Percentiles rank a stretch among this genome's conserved stretches.
Conservation (phyloP, 768 basidiomycete genomes). For the Podaxis carcinomalis region DNA sequence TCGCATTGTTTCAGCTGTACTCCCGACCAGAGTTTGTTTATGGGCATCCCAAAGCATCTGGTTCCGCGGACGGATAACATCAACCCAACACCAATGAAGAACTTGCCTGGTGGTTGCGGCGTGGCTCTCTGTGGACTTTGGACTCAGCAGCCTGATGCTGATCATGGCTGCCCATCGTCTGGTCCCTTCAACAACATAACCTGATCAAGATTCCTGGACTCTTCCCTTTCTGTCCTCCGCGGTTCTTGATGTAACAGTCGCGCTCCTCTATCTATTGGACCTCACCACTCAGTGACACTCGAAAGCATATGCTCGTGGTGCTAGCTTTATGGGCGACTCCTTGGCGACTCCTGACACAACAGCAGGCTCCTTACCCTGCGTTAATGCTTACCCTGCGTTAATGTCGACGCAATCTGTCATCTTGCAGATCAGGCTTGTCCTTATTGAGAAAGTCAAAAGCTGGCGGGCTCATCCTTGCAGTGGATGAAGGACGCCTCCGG, state of each 20-base stretch:
- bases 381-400: background rate
- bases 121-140: background rate
- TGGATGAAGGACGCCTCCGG: background rate
- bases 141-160: background rate
- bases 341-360: background rate
- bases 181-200: background rate
- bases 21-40: background rate
- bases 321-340: background rate
- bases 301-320: background rate
- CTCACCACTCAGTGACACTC: background rate
- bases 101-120: constrained; percentile 5
- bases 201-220: background rate
- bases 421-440: no score
- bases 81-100: background rate
- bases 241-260: background rate
- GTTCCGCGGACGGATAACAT: background rate
- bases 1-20: background rate
- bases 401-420: background rate
- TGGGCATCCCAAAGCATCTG: background rate
- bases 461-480: no score
- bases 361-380: background rate
- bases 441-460: no score
- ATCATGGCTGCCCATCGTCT: background rate
- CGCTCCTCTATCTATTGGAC: background rate
- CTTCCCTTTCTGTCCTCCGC: constrained; percentile 10